A percentile compares a stretch with the other conserved stretches of the same genome.
These are phyloP conservation scores for Aspergillus sp. DNA, from an alignment of 2,329 filamentous ascomycete genomes.

Conservation along the genomic window DNA sequence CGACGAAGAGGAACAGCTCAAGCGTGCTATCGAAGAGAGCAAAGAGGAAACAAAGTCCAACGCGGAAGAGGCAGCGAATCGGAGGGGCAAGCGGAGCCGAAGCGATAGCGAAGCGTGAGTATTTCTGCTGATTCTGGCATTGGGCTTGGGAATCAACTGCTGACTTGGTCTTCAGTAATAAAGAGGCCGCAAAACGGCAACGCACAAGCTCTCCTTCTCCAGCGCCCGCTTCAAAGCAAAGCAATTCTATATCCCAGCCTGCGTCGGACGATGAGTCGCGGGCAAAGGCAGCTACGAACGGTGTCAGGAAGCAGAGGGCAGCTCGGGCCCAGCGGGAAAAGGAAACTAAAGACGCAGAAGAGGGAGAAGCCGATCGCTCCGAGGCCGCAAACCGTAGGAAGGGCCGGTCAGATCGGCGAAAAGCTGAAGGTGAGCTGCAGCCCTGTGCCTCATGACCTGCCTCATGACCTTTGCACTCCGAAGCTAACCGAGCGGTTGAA, in stretches of 20 bases:
- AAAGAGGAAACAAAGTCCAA: conserved; percentile 62
- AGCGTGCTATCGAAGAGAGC: conserved; percentile 88
- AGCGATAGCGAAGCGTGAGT: conserved; percentile 93
- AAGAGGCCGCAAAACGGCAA: conserved; percentile 65
- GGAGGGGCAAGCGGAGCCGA: conserved; percentile 70
- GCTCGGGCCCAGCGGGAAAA: conserved; percentile 46
- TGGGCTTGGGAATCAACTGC: conserved; percentile 12
- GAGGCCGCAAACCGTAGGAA: conserved; percentile 74
- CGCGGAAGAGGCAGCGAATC: conserved; percentile 45
- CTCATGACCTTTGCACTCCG: too few species aligned
- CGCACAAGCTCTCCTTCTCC: conserved; percentile 69
- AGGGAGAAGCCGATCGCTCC: conserved; percentile 61
- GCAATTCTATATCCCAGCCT: conserved; percentile 34
- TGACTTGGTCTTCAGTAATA: conserved; percentile 48
- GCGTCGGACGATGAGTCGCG: conserved; percentile 59
- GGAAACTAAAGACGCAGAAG: conserved; percentile 41
- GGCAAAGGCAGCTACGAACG: conserved; percentile 25
- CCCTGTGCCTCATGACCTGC: too few species aligned
- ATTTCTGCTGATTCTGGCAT: conserved; percentile 3
- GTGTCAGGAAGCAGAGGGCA: conserved; percentile 51
- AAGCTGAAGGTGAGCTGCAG: conserved; percentile 71
- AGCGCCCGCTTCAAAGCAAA: conserved; percentile 45
- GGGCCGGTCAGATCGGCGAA: conserved; percentile 68
- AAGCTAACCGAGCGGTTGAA: conserved; percentile 27
- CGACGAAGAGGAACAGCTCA: conserved; percentile 83